A percentile compares a stretch with the other conserved stretches of the same genome.
phyloP scores from a whole-genome alignment of 2,329 filamentous ascomycete genomes.

The Colletotrichum sublineola region DNA sequence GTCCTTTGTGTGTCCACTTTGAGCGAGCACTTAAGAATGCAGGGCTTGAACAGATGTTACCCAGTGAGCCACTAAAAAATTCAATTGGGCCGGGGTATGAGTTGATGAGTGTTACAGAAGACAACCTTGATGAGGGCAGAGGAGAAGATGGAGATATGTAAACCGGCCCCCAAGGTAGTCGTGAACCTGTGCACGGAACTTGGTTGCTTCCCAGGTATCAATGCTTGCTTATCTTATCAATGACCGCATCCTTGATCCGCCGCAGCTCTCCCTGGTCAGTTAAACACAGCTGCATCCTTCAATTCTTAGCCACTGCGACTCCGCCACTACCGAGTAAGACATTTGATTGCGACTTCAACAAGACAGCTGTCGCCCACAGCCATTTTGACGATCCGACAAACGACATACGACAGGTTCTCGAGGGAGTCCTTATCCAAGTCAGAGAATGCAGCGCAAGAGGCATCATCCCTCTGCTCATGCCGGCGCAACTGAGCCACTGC shows the following conservation, averaged over 20 bases:
- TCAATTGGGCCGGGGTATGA: background rate
- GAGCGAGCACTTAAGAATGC: slow-evolving; percentile 56
- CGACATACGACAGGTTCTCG: background rate
- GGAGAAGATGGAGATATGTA: background rate
- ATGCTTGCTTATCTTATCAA: slow-evolving; percentile 11
- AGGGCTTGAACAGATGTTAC: slow-evolving; percentile 52
- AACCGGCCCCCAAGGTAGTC: background rate
- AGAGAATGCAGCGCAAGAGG: slow-evolving; percentile 19
- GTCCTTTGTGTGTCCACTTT: slow-evolving; percentile 56
- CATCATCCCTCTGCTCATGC: background rate
- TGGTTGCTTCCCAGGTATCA: background rate
- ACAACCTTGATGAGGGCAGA: background rate
- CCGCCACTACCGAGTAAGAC: background rate
- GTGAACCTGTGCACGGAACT: background rate
- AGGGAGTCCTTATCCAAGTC: background rate
- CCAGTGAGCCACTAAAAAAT: background rate
- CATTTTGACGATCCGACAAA: background rate
- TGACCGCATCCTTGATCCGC: background rate
- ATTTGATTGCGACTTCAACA: background rate
- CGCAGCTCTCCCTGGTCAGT: background rate
- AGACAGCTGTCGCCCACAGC: background rate
- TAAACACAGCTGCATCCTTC: background rate
- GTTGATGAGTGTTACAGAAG: background rate
- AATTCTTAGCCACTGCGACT: background rate
- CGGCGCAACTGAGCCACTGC: background rate